A percentile compares a stretch with the other conserved stretches of the same genome.
These are phyloP conservation scores for Colletotrichum coccodes DNA, from an alignment of 2,329 filamentous ascomycete genomes.

Conservation along the genomic window DNA sequence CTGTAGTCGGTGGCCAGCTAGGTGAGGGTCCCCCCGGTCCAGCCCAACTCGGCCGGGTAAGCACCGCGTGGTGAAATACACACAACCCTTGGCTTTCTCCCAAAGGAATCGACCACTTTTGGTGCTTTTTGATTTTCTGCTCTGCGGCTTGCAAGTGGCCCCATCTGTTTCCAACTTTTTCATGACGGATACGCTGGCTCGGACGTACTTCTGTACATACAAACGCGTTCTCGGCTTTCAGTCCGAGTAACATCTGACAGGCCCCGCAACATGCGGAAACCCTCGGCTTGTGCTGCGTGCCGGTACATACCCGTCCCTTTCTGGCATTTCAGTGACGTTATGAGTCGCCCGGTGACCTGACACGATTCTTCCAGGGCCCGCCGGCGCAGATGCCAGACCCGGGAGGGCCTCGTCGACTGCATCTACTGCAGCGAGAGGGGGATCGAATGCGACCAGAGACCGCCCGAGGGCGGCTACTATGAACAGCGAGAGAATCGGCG, in stretches of 20 bases:
- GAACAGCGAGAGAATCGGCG: conserved; percentile 31
- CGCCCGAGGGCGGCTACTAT: conserved; percentile 32
- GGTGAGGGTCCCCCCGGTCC: conserved; percentile 4
- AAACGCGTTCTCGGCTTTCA: conserved; percentile 10
- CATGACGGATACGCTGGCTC: not conserved
- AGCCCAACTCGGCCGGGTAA: conserved; percentile 17
- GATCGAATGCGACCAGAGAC: conserved; percentile 57
- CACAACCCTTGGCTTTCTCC: not conserved
- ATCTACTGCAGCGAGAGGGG: conserved; percentile 60
- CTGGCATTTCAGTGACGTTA: not conserved
- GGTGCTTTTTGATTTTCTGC: not conserved
- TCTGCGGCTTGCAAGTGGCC: not conserved
- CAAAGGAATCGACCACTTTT: not conserved
- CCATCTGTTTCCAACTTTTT: not conserved
- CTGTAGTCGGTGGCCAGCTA: not conserved
- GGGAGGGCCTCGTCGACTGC: conserved; percentile 54
- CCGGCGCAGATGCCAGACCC: conserved; percentile 31
- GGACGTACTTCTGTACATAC: not conserved
- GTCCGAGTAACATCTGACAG: conserved; percentile 9
- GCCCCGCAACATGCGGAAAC: conserved; percentile 32
- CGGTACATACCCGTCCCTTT: conserved; percentile 29
- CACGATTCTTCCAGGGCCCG: conserved; percentile 22
- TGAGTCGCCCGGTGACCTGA: conserved; percentile 16
- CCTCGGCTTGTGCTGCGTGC: conserved; percentile 35
- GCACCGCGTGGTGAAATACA: conserved; percentile 21